These are phyloP conservation scores for Trametes maxima DNA, from an alignment of 768 basidiomycete species.

Conservation along the genomic window DNA sequence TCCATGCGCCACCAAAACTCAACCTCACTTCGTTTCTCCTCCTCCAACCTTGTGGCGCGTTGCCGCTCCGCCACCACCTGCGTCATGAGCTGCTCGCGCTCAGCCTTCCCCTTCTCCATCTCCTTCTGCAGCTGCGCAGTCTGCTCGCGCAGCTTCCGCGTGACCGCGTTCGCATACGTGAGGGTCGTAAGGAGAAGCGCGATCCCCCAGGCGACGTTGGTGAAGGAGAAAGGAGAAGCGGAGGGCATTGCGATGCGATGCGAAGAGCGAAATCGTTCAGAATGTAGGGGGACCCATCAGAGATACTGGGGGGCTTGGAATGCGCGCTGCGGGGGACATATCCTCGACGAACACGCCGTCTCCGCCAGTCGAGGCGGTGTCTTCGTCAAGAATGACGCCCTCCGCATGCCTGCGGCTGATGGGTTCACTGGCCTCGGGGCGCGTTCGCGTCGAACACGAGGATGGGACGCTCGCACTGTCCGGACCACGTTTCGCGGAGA, in stretches of 20 bases:
- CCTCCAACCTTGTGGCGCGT: slow-evolving; percentile 1
- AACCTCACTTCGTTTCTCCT: slow-evolving; percentile 10
- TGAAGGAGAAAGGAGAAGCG: slow-evolving; percentile 18
- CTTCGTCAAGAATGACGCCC: slow-evolving; percentile 14
- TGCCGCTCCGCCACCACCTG: slow-evolving; percentile 8
- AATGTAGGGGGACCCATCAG: slow-evolving; percentile 11
- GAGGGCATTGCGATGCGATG: slow-evolving; percentile 11
- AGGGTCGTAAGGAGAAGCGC: slow-evolving; percentile 21
- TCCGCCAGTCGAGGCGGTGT: slow-evolving; percentile 13
- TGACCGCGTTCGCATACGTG: slow-evolving; percentile 15
- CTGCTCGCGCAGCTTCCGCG: slow-evolving; percentile 15
- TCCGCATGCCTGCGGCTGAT: slow-evolving; percentile 15
- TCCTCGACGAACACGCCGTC: slow-evolving; percentile 8
- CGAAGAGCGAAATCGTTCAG: slow-evolving; percentile 8
- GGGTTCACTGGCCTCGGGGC: slow-evolving; percentile 6
- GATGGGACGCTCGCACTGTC: background rate
- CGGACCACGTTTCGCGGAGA: slow-evolving; percentile 6
- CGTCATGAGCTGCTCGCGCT: slow-evolving; percentile 7
- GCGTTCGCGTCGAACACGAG: slow-evolving; percentile 12
- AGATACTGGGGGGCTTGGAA: slow-evolving; percentile 10
- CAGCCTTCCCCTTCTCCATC: slow-evolving; percentile 8
- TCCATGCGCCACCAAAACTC: slow-evolving; percentile 24
- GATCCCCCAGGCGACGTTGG: slow-evolving; percentile 19
- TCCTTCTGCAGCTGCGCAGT: slow-evolving; percentile 17
- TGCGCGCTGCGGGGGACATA: slow-evolving; percentile 10